Evolutionary conservation across 2,329 filamentous ascomycete genomes (phyloP).

Genomic region (Plenodomus biglobosus): DNA sequence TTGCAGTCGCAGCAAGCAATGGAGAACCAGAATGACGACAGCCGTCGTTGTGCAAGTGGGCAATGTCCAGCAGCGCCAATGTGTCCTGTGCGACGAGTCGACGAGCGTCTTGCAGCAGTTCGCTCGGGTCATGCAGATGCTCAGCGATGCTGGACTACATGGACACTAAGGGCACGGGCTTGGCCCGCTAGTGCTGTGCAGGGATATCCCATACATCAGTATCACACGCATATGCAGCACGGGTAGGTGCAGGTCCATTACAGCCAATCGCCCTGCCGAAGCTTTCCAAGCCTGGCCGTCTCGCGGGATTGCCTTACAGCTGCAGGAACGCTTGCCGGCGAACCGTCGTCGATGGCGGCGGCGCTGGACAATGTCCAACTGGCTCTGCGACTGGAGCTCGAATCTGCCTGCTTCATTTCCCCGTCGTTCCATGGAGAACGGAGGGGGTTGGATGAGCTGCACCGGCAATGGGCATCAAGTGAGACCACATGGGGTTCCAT

Average conservation of each 20-base stretch:
- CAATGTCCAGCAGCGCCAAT: constrained; percentile 4
- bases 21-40: constrained; percentile 1
- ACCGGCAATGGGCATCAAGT: too few species aligned
- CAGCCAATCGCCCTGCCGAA: constrained; percentile 27
- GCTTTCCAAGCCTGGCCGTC: constrained; percentile 24
- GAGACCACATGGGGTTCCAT: constrained; percentile 11
- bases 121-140: constrained; percentile 26
- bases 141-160: constrained; percentile 12
- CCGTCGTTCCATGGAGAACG: neutral
- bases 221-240: constrained; percentile 45
- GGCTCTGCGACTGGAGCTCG: constrained; percentile 20
- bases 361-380: constrained; percentile 9
- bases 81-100: constrained; percentile 26
- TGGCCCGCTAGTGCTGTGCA: constrained; percentile 22
- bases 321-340: constrained; percentile 42
- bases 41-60: constrained; percentile 1
- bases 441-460: neutral
- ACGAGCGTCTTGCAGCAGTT: constrained; percentile 19
- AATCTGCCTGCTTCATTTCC: constrained; percentile 3
- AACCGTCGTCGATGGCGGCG: constrained; percentile 21
- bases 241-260: constrained; percentile 39
- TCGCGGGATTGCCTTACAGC: constrained; percentile 41
- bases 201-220: constrained; percentile 35
- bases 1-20: constrained; percentile 1
- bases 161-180: constrained; percentile 19